phyloP scores from a whole-genome alignment of 176 grass and related monocot genomes.

The Eragrostis nindensis region DNA sequence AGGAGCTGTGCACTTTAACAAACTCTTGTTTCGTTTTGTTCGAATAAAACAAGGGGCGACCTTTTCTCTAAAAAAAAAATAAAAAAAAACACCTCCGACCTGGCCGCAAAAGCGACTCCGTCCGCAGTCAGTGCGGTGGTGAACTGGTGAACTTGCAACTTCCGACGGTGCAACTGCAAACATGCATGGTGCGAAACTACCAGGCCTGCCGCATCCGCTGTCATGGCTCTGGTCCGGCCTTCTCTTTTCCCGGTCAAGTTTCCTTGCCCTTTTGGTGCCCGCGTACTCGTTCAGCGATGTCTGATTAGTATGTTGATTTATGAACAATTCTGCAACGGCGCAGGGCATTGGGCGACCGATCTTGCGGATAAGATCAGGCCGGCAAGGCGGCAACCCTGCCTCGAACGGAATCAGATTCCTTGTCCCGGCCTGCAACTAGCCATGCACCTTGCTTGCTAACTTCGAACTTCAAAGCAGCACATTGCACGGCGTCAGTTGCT shows the following conservation, averaged over 20 bases:
- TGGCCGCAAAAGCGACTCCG: neutral
- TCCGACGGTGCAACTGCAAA: neutral
- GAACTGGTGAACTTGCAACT: neutral
- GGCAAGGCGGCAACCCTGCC: neutral
- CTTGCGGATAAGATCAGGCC: conserved; percentile 3
- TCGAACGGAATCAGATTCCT: neutral
- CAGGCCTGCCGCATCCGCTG: neutral
- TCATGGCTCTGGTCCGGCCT: neutral
- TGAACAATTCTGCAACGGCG: neutral
- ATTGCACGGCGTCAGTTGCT: neutral
- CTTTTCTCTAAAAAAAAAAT: no score
- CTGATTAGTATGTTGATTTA: neutral
- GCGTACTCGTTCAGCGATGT: neutral
- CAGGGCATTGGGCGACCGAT: neutral
- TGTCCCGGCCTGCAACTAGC: neutral
- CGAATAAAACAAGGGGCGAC: no score
- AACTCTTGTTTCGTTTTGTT: no score
- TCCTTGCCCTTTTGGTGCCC: conserved; percentile 1
- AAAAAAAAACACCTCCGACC: no score
- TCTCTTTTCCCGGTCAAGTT: neutral
- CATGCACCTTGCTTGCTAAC: neutral
- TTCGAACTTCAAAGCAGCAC: neutral
- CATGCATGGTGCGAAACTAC: neutral
- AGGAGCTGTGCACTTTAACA: no score
- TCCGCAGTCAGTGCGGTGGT: neutral